Evolutionary conservation across 495 filamentous ascomycete genomes (phyloP).

Genomic region (Penicillium mononematosum): DNA sequence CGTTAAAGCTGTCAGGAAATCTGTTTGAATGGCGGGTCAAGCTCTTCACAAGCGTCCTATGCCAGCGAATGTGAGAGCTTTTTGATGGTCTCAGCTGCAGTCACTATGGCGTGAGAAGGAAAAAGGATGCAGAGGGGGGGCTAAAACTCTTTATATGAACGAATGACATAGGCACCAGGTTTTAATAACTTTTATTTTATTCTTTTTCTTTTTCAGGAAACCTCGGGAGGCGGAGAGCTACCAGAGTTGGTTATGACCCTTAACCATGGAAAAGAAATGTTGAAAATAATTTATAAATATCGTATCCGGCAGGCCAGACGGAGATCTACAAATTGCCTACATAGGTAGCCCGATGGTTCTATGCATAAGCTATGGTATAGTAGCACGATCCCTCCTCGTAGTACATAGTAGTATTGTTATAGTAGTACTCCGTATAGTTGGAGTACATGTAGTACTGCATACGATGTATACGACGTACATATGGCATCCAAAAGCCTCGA

Average conservation of each 20-base stretch:
- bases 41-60: slow-evolving; percentile 7
- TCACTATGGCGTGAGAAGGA: slow-evolving; percentile 27
- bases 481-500: slow-evolving; percentile 2
- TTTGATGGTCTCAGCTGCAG: slow-evolving; percentile 18
- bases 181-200: slow-evolving; percentile 1
- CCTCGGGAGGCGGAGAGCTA: slow-evolving; percentile 10
- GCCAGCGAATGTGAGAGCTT: slow-evolving; percentile 24
- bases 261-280: too few species aligned
- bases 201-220: neutral
- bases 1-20: neutral
- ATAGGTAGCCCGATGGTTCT: too few species aligned
- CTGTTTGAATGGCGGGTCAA: slow-evolving; percentile 6
- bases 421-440: neutral
- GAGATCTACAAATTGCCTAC: too few species aligned
- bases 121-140: slow-evolving; percentile 10
- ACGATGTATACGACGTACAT: neutral
- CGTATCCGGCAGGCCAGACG: too few species aligned
- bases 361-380: neutral
- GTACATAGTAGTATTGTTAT: neutral
- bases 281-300: too few species aligned
- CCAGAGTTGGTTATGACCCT: too few species aligned
- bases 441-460: neutral
- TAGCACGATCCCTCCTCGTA: neutral
- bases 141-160: slow-evolving; percentile 17
- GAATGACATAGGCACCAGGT: slow-evolving; percentile 7